Evolutionary conservation across 2,329 filamentous ascomycete genomes (phyloP).

Genomic region (Lithohypha guttulata): DNA sequence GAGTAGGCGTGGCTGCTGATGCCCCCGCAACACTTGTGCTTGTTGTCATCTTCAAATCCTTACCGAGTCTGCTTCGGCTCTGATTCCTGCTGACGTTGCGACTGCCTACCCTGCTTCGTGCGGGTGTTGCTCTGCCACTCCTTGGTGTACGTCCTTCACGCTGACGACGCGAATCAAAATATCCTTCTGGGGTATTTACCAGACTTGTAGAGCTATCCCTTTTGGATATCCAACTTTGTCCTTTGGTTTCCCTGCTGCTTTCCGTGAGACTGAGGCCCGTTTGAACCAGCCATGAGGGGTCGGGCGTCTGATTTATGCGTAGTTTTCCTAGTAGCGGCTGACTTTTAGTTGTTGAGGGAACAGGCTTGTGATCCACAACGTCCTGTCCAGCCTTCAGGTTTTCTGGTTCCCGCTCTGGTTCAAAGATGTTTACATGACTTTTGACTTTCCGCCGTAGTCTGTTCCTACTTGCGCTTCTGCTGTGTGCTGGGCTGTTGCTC

Average conservation of each 20-base stretch:
- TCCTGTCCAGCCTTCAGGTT: constrained; percentile 9
- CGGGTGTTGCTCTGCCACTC: constrained; percentile 19
- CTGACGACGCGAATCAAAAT: constrained; percentile 24
- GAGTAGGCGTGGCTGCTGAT: neutral
- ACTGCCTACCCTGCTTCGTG: constrained; percentile 22
- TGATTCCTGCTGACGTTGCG: constrained; percentile 9
- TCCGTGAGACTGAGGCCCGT: constrained; percentile 47
- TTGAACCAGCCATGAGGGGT: constrained; percentile 43
- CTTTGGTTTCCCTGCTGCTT: constrained; percentile 48
- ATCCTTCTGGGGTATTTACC: constrained; percentile 19
- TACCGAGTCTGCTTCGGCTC: neutral
- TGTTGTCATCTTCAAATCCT: neutral
- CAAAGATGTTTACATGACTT: constrained; percentile 11
- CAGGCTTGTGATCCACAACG: constrained; percentile 1
- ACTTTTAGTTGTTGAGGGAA: neutral
- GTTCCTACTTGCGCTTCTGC: constrained; percentile 16
- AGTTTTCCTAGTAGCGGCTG: neutral
- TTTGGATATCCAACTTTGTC: constrained; percentile 50
- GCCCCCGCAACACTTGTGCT: neutral
- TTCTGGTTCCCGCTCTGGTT: constrained; percentile 7
- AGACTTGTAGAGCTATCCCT: constrained; percentile 47
- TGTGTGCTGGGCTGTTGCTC: constrained; percentile 9
- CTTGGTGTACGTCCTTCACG: constrained; percentile 11
- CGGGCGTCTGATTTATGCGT: too few species aligned
- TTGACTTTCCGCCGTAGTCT: constrained; percentile 15